phyloP scores from a whole-genome alignment of 768 basidiomycete genomes.

The Coprinellus micaceus region DNA sequence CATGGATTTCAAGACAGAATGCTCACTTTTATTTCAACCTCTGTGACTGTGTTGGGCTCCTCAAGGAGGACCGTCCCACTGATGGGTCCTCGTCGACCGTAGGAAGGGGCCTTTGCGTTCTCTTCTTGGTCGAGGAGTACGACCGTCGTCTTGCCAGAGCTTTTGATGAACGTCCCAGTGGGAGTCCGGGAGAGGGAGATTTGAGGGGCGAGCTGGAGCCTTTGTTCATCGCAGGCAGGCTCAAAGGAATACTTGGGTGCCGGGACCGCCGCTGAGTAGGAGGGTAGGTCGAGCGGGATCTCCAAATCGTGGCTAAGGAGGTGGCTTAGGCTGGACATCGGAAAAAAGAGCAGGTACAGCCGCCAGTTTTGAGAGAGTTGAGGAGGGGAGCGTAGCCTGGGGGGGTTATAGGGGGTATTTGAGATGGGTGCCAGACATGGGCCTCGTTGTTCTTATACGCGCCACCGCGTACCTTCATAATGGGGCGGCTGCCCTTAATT shows the following conservation, averaged over 20 bases:
- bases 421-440: too few species aligned
- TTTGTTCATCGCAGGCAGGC: constrained; percentile 48
- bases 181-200: constrained; percentile 19
- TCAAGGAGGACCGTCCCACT: constrained; percentile 42
- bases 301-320: constrained; percentile 7
- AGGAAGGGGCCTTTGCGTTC: constrained; percentile 33
- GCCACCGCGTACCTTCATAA: too few species aligned
- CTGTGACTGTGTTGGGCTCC: constrained; percentile 31
- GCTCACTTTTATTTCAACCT: constrained; percentile 46
- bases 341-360: background rate
- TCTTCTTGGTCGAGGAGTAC: constrained; percentile 46
- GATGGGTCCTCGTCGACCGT: constrained; percentile 40
- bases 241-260: constrained; percentile 57
- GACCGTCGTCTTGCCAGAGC: constrained; percentile 36
- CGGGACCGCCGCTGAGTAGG: constrained; percentile 51
- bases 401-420: too few species aligned
- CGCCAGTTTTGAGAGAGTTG: background rate
- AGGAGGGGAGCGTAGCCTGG: too few species aligned
- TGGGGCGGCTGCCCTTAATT: too few species aligned
- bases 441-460: too few species aligned
- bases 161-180: constrained; percentile 40
- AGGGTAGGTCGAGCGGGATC: constrained; percentile 33
- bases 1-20: background rate
- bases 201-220: constrained; percentile 47
- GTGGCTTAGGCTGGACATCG: background rate